Conservation (phyloP, 345 rosid species). For the Trapa bicornis region DNA sequence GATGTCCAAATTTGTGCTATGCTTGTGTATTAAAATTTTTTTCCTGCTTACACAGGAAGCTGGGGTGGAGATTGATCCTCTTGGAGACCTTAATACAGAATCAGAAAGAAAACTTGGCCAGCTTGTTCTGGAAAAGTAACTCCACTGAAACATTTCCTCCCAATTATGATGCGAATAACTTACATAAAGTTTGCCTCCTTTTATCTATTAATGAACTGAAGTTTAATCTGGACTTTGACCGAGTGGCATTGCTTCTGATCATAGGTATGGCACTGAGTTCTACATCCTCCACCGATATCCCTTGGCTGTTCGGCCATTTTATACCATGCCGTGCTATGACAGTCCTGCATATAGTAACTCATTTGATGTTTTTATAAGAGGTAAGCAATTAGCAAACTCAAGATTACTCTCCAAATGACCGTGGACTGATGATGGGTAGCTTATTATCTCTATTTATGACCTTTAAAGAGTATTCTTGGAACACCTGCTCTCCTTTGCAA, state of each 20-base stretch:
- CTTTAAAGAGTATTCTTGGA: neutral
- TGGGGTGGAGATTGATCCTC: slow-evolving; percentile 78
- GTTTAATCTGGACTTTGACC: neutral
- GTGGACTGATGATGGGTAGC: neutral
- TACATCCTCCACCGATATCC: slow-evolving; percentile 80
- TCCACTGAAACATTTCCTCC: neutral
- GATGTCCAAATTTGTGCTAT: neutral
- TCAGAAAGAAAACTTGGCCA: slow-evolving; percentile 81
- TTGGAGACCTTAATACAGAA: slow-evolving; percentile 81
- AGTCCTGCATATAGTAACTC: slow-evolving; percentile 68
- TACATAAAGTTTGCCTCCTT: neutral
- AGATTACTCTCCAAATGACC: neutral
- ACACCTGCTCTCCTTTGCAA: neutral
- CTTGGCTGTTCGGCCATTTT: slow-evolving; percentile 75
- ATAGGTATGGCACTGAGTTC: slow-evolving; percentile 78
- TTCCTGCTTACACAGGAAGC: slow-evolving; percentile 48
- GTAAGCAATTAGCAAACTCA: slow-evolving; percentile 16
- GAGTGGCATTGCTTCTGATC: slow-evolving; percentile 6
- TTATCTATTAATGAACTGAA: neutral
- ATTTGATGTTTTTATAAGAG: slow-evolving; percentile 90
- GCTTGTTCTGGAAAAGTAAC: slow-evolving; percentile 72
- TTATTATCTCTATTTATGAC: neutral
- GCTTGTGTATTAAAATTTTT: neutral
- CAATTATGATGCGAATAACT: neutral
- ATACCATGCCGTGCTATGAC: slow-evolving; percentile 87